phyloP scores from a whole-genome alignment of 495 filamentous ascomycete species.

The Massariosphaeria phaeospora region DNA sequence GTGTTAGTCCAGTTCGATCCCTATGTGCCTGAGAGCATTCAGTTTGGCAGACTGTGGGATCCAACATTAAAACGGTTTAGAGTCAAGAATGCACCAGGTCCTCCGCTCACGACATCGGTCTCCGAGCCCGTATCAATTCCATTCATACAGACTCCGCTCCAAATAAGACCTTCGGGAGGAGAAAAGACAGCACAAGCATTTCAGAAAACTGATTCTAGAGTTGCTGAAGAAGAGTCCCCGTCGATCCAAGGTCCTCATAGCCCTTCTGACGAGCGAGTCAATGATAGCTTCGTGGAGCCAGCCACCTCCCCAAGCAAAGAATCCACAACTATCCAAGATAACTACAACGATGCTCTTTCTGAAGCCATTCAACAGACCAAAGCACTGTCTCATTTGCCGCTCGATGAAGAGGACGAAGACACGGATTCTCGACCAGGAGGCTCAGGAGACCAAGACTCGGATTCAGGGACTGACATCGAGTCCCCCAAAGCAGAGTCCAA shows the following conservation, averaged over 20 bases:
- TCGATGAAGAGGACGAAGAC: constrained; percentile 36
- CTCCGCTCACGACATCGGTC: neutral
- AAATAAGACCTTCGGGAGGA: constrained; percentile 30
- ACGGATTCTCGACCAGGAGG: constrained; percentile 8
- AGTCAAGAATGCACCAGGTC: constrained; percentile 43
- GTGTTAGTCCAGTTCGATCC: constrained; percentile 63
- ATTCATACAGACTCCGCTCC: constrained; percentile 24
- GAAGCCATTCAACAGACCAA: constrained; percentile 55
- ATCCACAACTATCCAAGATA: neutral
- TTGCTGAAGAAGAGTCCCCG: constrained; percentile 1
- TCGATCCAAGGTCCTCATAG: neutral
- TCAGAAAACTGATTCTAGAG: constrained; percentile 9
- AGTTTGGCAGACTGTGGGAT: constrained; percentile 14
- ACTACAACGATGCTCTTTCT: constrained; percentile 50
- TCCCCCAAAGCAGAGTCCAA: constrained; percentile 1
- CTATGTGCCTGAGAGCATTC: constrained; percentile 75
- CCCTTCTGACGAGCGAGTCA: neutral
- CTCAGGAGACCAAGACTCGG: constrained; percentile 14
- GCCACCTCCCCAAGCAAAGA: neutral
- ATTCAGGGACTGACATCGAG: constrained; percentile 23
- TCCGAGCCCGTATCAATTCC: neutral
- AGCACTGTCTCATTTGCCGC: constrained; percentile 48
- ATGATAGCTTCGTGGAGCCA: constrained; percentile 7
- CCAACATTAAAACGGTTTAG: constrained; percentile 29
- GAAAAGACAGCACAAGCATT: constrained; percentile 2